Percentiles rank a stretch among this genome's conserved stretches.
These are phyloP conservation scores for Linnemannia elongata DNA, from an alignment of 192 early-diverging fungal genomes.

Conservation along the genomic window DNA sequence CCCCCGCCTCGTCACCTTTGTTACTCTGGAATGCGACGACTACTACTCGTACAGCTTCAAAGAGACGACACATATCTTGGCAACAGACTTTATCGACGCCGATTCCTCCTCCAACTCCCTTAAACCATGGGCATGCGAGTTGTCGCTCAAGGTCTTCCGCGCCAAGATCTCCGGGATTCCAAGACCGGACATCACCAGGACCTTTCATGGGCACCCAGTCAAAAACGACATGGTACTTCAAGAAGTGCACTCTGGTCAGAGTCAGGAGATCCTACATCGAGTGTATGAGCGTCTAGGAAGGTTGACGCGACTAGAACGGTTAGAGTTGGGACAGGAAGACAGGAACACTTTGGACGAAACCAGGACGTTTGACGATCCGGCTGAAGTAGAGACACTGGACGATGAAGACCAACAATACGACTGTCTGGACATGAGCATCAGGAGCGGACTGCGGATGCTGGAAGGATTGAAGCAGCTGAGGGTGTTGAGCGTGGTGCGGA, in stretches of 20 bases:
- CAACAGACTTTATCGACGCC: conserved; percentile 2
- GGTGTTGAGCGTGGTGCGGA: not conserved
- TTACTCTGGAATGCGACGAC: too few relatives aligned
- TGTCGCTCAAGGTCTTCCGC: conserved; percentile 2
- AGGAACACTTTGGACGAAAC: not conserved
- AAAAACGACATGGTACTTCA: not conserved
- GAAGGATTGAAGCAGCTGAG: not conserved
- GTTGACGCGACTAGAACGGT: not conserved
- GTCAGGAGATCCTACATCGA: not conserved
- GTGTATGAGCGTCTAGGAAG: conserved; percentile 15
- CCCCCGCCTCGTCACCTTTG: too few relatives aligned
- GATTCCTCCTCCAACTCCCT: not conserved
- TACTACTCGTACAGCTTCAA: too few relatives aligned
- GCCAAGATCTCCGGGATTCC: not conserved
- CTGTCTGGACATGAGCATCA: conserved; percentile 4
- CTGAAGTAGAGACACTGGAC: not conserved
- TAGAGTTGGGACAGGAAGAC: not conserved
- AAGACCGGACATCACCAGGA: not conserved
- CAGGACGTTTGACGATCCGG: not conserved
- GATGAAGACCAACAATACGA: not conserved
- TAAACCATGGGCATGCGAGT: conserved; percentile 10
- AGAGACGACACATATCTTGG: too few relatives aligned
- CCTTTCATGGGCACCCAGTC: too few relatives aligned
- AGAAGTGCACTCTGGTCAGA: not conserved
- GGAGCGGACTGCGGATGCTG: conserved; percentile 2